phyloP scores from a whole-genome alignment of 2,329 filamentous ascomycete species.

The Chrysoporthe puriensis region DNA sequence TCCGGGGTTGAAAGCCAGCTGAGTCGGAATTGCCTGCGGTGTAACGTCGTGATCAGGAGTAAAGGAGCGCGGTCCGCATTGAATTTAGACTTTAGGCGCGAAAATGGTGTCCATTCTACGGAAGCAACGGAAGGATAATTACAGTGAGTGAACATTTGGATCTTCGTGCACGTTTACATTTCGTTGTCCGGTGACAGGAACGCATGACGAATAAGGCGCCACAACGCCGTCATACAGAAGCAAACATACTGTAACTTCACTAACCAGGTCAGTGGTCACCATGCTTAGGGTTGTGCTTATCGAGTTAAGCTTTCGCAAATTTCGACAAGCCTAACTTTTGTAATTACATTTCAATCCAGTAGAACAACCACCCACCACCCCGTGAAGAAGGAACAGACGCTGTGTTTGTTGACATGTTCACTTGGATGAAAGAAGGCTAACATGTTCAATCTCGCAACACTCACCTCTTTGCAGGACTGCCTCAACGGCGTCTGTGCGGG shows the following conservation, averaged over 20 bases:
- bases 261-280: neutral
- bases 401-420: neutral
- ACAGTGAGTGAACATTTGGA: too few relatives aligned
- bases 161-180: neutral
- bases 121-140: too few relatives aligned
- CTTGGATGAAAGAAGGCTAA: neutral
- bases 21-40: too few relatives aligned
- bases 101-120: too few relatives aligned
- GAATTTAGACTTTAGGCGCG: too few relatives aligned
- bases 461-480: constrained; percentile 45
- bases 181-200: neutral
- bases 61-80: too few relatives aligned
- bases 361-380: too few relatives aligned
- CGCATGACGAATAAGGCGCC: neutral
- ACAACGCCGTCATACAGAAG: neutral
- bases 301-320: neutral
- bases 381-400: neutral
- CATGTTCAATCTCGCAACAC: constrained; percentile 10
- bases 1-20: too few relatives aligned
- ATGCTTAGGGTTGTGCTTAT: neutral
- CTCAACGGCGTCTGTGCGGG: constrained; percentile 51
- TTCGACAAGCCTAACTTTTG: too few relatives aligned
- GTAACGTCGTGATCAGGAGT: too few relatives aligned
- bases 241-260: neutral
- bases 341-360: too few relatives aligned